Conservation (phyloP, 1,284 basidiomycete genomes). For the Ceratobasidium sp. region DNA sequence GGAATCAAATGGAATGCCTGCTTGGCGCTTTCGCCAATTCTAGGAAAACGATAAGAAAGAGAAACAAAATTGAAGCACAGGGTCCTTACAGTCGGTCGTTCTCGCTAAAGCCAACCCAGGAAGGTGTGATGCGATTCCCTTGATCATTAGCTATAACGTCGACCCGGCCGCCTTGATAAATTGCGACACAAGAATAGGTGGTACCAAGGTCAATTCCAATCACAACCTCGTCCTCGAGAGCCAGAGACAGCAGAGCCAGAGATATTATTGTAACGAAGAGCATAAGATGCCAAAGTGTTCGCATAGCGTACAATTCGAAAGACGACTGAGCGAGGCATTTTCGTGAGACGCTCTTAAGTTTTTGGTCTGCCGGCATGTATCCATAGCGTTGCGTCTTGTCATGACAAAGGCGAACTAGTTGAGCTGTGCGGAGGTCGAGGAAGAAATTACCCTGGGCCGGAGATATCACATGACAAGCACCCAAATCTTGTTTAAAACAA, state of each 20-base stretch:
- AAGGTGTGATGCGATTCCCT: not conserved
- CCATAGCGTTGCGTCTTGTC: too few relatives aligned
- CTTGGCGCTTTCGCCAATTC: slow-evolving; percentile 1
- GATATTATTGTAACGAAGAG: not conserved
- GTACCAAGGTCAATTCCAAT: slow-evolving; percentile 95
- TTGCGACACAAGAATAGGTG: slow-evolving; percentile 19
- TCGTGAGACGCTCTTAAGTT: too few relatives aligned
- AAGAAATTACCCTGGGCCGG: too few relatives aligned
- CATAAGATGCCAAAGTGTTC: not conserved
- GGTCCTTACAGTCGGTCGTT: slow-evolving; percentile 7
- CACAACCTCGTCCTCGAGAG: slow-evolving; percentile 83
- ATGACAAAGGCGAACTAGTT: too few relatives aligned
- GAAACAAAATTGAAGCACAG: not conserved
- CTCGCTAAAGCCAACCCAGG: not conserved
- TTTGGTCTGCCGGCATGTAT: too few relatives aligned
- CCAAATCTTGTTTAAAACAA: too few relatives aligned
- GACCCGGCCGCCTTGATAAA: slow-evolving; percentile 1
- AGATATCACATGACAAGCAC: too few relatives aligned
- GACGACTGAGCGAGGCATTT: too few relatives aligned
- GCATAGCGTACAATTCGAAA: not conserved
- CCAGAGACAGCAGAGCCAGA: slow-evolving; percentile 46
- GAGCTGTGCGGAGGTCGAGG: too few relatives aligned
- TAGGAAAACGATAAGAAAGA: not conserved
- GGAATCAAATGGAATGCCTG: not conserved
- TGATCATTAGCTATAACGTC: not conserved